Base-by-base conservation (phyloP, 1,139 yeast species). In the Sugiyamaella sp. region DNA sequence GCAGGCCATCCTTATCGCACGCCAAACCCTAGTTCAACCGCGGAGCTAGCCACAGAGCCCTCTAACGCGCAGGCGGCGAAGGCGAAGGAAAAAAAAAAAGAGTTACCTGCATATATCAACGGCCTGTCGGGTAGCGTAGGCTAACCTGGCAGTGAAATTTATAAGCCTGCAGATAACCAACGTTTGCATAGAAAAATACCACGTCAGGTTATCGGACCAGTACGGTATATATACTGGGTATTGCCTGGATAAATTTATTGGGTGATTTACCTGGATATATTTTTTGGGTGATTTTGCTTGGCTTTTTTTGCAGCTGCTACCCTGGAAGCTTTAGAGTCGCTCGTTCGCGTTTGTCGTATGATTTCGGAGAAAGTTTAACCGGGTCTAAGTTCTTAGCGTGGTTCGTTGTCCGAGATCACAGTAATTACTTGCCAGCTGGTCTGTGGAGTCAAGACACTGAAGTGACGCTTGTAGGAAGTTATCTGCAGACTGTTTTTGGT, bases 91-190 rank as follows among this genome's bases (percentile, higher is more conserved):
- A 35, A 35, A 35, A 35, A 35, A 35, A 35, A 16, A 35, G 16
- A 14, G 3, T 6, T 14, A 9, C 22, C 20, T 35, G 40, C 22
- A 16, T 35, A 16, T 32, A 32, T 16, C 8, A 35, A 16, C 22
- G 29, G 41, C 41, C 4, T 37, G 21, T 21, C 41, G 41, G 42
- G 22, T 4, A n/a, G 25, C 10, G 4, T 17, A 29, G 35, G 35
- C 35, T 29, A 29, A 29, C 4, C n/a, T 29, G 14, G 35, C 35
- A 12, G 17, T 24, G 32, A 41, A 32, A 44, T 44, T 44, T 44
- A 44, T 44, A 44, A 44, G 48, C 48, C 32, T 32, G 48, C 39
- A 32, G 16, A 44, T 29, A 29, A 29, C 35, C 35, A 29, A 14
- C 16, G 1, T 6, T 38, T 38, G 35, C 35, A 29, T 10, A 9